Evolutionary conservation across 495 filamentous ascomycete species (phyloP).

Genomic region (Coniosporium apollinis): DNA sequence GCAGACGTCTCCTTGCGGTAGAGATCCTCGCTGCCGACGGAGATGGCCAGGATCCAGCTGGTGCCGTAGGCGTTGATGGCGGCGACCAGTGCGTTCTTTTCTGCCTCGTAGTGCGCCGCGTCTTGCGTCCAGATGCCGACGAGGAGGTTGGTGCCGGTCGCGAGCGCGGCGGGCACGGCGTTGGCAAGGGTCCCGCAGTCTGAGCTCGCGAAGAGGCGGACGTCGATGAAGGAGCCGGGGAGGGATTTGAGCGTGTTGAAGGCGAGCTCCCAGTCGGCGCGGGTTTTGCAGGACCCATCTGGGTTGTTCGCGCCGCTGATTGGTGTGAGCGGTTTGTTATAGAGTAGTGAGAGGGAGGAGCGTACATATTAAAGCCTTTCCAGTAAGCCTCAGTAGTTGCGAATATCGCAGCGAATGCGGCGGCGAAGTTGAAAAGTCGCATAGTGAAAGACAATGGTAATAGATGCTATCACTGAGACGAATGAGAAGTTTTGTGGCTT

Average conservation of each 20-base stretch:
- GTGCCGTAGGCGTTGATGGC: slow-evolving; percentile 29
- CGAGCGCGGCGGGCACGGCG: slow-evolving; percentile 37
- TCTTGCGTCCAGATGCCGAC: slow-evolving; percentile 37
- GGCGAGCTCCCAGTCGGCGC: slow-evolving; percentile 28
- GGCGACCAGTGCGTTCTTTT: slow-evolving; percentile 30
- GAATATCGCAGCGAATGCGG: slow-evolving; percentile 5
- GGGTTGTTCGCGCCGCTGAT: slow-evolving; percentile 27
- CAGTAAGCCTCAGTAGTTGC: slow-evolving; percentile 16
- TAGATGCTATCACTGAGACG: background rate
- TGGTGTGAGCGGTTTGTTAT: too few species aligned
- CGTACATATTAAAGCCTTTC: slow-evolving; percentile 35
- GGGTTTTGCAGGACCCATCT: slow-evolving; percentile 32
- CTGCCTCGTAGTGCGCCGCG: slow-evolving; percentile 28
- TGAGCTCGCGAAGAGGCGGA: slow-evolving; percentile 33
- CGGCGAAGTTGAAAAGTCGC: slow-evolving; percentile 7
- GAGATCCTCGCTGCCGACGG: slow-evolving; percentile 29
- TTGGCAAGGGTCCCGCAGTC: slow-evolving; percentile 34
- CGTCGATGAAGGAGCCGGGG: slow-evolving; percentile 31
- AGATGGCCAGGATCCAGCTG: slow-evolving; percentile 20
- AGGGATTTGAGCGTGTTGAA: slow-evolving; percentile 31
- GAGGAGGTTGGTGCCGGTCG: slow-evolving; percentile 31
- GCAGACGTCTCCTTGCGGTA: slow-evolving; percentile 34
- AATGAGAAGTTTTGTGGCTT: background rate
- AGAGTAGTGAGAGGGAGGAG: too few species aligned
- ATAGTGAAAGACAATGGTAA: slow-evolving; percentile 3